Base-by-base conservation (phyloP, 345 rosid genomes). In the Sapria himalayana region DNA sequence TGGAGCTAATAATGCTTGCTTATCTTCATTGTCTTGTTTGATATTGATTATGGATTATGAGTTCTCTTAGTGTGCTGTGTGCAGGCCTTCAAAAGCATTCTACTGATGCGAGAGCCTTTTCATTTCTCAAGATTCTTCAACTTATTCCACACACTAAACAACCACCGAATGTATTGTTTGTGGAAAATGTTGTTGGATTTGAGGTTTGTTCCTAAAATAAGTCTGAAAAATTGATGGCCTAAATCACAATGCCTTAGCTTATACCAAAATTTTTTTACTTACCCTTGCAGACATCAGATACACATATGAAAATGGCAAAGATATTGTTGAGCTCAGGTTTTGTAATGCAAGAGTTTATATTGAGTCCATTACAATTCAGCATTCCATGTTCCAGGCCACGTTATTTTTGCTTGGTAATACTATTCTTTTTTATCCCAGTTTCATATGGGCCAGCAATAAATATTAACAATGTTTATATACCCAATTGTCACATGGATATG, bases 331-430 rank as follows among this genome's bases (percentile, higher is more conserved):
- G 45, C 18, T 62, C 56, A 19, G 68, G 51, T 57, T 78, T 73
- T 51, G 62, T 61, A 52, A 68, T 59, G 0, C 89, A 78, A 59
- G 92, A 86, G 52, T 86, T 81, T 50, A 76, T 86, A 19, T 60
- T 86, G 85, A 86, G 89, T 48, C 97, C 97, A 12, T 47, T 81
- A 50, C 94, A 86, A 50, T 86, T 86, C 54, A 76, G 80, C 41
- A 73, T 86, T 45, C 97, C 97, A n/a, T 86, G 81, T 69, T 81
- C 97, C 37, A 67, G 97, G 50, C 97, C 97, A 21, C 94, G 94
- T 1, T 81, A 86, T 51, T 78, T 86, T 68, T 86, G 89, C 57
- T 59, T 78, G 92, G 97, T 86, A 59, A 25, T n/a, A n/a, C n/a
- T n/a, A n/a, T n/a, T n/a, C n/a, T n/a, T n/a, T n/a, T n/a, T n/a